Percentiles rank a stretch among this genome's conserved stretches.
phyloP scores from a whole-genome alignment of 2,329 filamentous ascomycete species.

The Arthroderma uncinatum region DNA sequence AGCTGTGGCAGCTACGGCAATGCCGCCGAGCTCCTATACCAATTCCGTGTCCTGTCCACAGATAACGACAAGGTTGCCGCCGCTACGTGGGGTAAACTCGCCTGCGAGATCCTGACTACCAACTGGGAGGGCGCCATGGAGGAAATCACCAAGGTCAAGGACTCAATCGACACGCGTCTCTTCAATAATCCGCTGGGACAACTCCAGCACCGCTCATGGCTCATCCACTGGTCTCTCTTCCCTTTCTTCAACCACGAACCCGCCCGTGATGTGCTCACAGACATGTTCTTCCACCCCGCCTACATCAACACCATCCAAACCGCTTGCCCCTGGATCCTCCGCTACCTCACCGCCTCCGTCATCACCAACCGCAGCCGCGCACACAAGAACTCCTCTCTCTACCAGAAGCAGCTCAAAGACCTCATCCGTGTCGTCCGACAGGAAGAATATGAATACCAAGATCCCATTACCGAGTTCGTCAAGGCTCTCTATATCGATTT shows the following conservation, averaged over 20 bases:
- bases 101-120: constrained; percentile 84
- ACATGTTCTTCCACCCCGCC: constrained; percentile 90
- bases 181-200: constrained; percentile 95
- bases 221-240: constrained; percentile 97
- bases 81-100: constrained; percentile 96
- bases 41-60: constrained; percentile 94
- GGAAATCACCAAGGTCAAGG: constrained; percentile 80
- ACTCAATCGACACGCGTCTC: constrained; percentile 83
- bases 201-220: constrained; percentile 90
- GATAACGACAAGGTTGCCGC: constrained; percentile 96
- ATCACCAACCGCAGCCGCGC: constrained; percentile 80
- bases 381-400: constrained; percentile 64
- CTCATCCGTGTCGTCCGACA: constrained; percentile 90
- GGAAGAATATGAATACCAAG: constrained; percentile 93
- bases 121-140: constrained; percentile 93
- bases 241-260: constrained; percentile 96
- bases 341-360: constrained; percentile 86
- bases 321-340: constrained; percentile 87
- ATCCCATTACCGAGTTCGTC: constrained; percentile 92
- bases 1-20: constrained; percentile 88
- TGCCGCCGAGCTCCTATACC: constrained; percentile 86
- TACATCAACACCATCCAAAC: constrained; percentile 99
- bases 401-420: constrained; percentile 99
- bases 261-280: constrained; percentile 79
- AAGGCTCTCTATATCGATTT: constrained; percentile 93